Base-by-base conservation (phyloP, 768 basidiomycete genomes). In the Amyloporia xantha region DNA sequence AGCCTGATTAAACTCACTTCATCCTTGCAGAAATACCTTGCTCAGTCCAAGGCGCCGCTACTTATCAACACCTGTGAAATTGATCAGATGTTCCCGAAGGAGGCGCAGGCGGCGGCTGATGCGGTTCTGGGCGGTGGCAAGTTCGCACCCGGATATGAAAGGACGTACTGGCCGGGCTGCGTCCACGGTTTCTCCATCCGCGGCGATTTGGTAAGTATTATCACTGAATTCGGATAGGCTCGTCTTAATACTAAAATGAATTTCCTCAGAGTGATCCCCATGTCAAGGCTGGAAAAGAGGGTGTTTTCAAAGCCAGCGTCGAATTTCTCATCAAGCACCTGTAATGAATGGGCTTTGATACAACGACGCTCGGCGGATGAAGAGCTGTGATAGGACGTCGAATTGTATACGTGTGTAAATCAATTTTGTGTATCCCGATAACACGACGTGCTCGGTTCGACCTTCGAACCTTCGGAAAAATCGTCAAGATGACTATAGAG, bases 231-330 rank as follows among this genome's bases (percentile, higher is more conserved):
- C 59, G 61, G 74, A 35, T 5, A 19, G 10, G 15, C 5, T 30
- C 3, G 5, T 17, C 17, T 2, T 7, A n/a, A n/a, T n/a, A n/a
- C n/a, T n/a, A n/a, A n/a, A n/a, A n/a, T n/a, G n/a, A n/a, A n/a
- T n/a, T n/a, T n/a, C n/a, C 54, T 21, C 47, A 58, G 55, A 70
- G 62, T 47, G 64, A 71, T 42, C 75, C 78, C 1, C 66, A 68
- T 48, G 69, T 77, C 40, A 79, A 79, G 62, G 77, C 73, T 21
- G 82, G 74, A n/a, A 81, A 80, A 62, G 82, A 83, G 57, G 79
- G 78, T 33, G 68, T 78, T 1, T 82, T 83, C 69, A 74, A 74
- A 61, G 66, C 73, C 21, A 63, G 72, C 19, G 74, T 83, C 30
- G 71, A 77, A 51, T 82, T n/a, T 72, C 73, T 82, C 64, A 59